Evolutionary conservation across 2,329 filamentous ascomycete genomes (phyloP).

Genomic region (Xylariaceae sp.): DNA sequence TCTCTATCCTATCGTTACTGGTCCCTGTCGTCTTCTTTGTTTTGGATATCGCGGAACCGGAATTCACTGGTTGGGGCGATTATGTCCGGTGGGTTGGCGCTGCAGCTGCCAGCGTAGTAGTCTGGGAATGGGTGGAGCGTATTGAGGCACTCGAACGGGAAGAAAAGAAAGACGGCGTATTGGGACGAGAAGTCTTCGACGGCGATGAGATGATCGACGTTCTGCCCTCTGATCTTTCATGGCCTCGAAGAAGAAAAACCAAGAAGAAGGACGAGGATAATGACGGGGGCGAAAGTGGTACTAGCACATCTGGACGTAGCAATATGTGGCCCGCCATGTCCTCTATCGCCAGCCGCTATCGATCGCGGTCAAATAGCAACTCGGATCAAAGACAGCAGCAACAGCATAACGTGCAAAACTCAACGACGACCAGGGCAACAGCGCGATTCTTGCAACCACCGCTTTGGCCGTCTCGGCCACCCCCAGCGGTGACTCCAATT

Average conservation of each 20-base stretch:
- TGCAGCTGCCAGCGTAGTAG: constrained; percentile 89
- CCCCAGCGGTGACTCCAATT: constrained; percentile 50
- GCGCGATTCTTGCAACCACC: constrained; percentile 42
- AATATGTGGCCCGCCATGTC: constrained; percentile 38
- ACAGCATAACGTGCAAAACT: constrained; percentile 13
- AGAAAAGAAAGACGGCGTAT: constrained; percentile 88
- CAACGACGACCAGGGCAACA: constrained; percentile 20
- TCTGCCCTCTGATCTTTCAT: constrained; percentile 46
- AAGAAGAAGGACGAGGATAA: constrained; percentile 24
- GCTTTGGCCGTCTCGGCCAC: constrained; percentile 52
- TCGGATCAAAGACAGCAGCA: constrained; percentile 12
- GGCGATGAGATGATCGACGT: constrained; percentile 86
- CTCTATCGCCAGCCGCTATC: constrained; percentile 35
- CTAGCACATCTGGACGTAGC: constrained; percentile 24
- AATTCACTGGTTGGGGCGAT: constrained; percentile 88
- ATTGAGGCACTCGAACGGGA: constrained; percentile 90
- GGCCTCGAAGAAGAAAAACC: constrained; percentile 34
- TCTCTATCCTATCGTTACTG: constrained; percentile 77
- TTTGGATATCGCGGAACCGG: constrained; percentile 78
- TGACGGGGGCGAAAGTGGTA: constrained; percentile 29
- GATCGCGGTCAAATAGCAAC: constrained; percentile 22
- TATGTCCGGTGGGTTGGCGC: constrained; percentile 97
- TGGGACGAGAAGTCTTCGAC: constrained; percentile 88
- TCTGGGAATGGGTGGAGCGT: constrained; percentile 97
- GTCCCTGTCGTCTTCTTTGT: constrained; percentile 93